Evolutionary conservation across 768 basidiomycete genomes (phyloP), one percentile per base, ranked within the genome.

Genomic region (Pleurotus cornucopiae): DNA sequence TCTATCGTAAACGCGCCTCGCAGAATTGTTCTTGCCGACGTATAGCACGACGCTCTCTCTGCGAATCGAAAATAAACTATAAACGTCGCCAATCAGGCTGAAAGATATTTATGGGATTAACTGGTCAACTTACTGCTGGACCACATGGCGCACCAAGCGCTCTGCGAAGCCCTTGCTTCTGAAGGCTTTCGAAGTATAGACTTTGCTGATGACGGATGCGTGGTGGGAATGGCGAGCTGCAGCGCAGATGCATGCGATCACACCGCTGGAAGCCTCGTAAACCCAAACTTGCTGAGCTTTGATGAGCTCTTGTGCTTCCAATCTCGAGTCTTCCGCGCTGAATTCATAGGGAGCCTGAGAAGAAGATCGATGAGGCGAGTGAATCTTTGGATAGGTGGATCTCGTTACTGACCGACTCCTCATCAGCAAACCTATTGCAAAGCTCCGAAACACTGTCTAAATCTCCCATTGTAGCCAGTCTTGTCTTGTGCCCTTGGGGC

Each of bases 151-250:
- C 13, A 84, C 83, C 38, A 84, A 65, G 45, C 71, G 70, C 63
- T 80, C 78, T 13, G 82, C 83, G 62, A 76, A 77, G 5, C 83
- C 78, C 34, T 64, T 66, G 11, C 75, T 68, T 55, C 81, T 66
- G 71, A 72, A 80, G 21, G 62, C 61, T 0, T 73, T 70, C 30
- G 74, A 72, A 16, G 82, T 84, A 63, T 78, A 81, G 1, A 83
- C 82, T 64, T 84, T 84, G 6, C 82, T 81, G 60, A 84, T 81
- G 2, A 79, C 80, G 12, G 78, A 75, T 20, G 82, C 77, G 9
- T 68, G 69, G 55, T 71, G 64, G 11, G 77, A 79, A 49, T 72
- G 72, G n/a, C 82, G 76, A n/a, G 82, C 79, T 18, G 78, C 80
- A 13, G 82, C 82, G 46, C 81, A 82, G 41, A 84, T 76, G 16